These are phyloP conservation scores for Pythium utonaiense DNA, from an alignment of 352 stramenopile genomes.

Conservation along the genomic window DNA sequence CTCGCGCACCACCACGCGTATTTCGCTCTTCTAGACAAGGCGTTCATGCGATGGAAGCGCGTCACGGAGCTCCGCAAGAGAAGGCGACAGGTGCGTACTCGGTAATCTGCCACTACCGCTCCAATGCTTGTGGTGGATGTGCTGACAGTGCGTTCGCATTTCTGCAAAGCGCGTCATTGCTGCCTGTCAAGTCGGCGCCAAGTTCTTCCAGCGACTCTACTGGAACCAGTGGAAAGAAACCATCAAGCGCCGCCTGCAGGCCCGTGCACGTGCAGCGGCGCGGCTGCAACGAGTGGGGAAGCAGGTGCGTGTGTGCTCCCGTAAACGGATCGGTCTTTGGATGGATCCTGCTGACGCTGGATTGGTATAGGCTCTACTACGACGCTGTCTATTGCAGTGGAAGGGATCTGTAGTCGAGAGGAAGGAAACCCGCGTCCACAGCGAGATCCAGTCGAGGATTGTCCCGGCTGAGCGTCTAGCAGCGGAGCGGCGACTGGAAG, in stretches of 20 bases:
- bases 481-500: conserved; percentile 10
- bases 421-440: background rate
- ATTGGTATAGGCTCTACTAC: conserved; percentile 5
- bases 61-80: conserved; percentile 14
- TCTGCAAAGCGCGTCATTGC: conserved; percentile 31
- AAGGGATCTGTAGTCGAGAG: background rate
- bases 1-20: conserved; percentile 30
- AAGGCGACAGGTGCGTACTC: conserved; percentile 29
- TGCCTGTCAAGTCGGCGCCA: conserved; percentile 40
- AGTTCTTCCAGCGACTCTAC: conserved; percentile 36
- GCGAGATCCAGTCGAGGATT: background rate
- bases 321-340: background rate
- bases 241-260: conserved; percentile 7
- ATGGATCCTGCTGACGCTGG: background rate
- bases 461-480: background rate
- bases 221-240: conserved; percentile 32
- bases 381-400: background rate
- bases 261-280: background rate
- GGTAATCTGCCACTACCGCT: no score
- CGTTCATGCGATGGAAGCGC: conserved; percentile 31
- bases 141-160: background rate
- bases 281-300: background rate
- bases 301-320: background rate
- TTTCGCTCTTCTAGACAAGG: conserved; percentile 22
- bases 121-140: no score